Base-by-base conservation (phyloP, 805 yeast genomes). In the Zygosaccharomyces lentus region DNA sequence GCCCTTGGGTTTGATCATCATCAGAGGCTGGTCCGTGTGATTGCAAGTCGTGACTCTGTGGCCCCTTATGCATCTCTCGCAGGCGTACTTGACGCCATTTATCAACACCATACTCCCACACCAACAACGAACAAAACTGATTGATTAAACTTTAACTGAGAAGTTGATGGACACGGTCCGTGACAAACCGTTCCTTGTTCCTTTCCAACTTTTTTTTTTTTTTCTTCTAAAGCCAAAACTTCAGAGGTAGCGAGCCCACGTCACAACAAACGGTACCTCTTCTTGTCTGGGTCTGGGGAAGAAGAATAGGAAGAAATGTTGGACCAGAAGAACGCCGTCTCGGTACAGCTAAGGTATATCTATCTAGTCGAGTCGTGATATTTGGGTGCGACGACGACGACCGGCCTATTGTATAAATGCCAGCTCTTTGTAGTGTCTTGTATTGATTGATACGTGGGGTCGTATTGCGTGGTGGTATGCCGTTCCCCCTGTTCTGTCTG, bases 1-100 rank as follows among this genome's bases (percentile, higher is more conserved):
- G 2, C 99, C 99, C 62, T 93, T 93, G 13, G 96, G 96, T 62
- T 93, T 93, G 64, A 93, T 91, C 86, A 84, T 84, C 62, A 86
- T 83, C 55, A 93, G 70, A 4, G 95, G 95, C 59, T 87, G 87
- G 55, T 93, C 96, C 0, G 90, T 80, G 64, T 93, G 99, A 37
- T 84, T 82, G 67, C 99, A 93, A 2, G 95, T 81, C 1, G 96
- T 86, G 37, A 91, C 99, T 44, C 99, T 73, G 62, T 93, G 99
- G 36, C 99, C 99, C 50, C 99, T 76, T 40, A 93, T 90, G 67
- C 99, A 91, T 49, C 96, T 72, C 54, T 89, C 96, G 65, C 99
- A 91, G 48, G 99, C 98, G 66, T 89, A 91, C 63, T 93, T 91
- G 53, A 87, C 83, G 31, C 97, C 98, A 58, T 89, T 87, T 43